Percentiles rank a stretch among this genome's conserved stretches.
These are phyloP conservation scores for Mucor racemosus DNA, from an alignment of 371 early-diverging fungal species.

Conservation along the genomic window DNA sequence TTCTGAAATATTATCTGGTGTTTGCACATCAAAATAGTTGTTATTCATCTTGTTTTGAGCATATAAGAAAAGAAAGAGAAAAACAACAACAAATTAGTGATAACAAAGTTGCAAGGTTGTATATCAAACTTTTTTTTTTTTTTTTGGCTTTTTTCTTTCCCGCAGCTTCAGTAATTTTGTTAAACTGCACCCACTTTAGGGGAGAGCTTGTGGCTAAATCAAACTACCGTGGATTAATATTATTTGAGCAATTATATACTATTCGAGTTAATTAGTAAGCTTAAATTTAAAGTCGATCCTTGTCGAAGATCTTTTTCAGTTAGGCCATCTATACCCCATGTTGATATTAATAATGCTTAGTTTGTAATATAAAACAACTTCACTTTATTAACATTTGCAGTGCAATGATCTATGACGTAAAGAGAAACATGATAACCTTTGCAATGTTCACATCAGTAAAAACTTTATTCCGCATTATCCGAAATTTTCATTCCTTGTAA, in stretches of 20 bases:
- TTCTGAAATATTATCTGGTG: slow-evolving; percentile 17
- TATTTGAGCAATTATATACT: neutral
- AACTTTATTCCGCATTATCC: too few species aligned
- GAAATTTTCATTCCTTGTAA: too few species aligned
- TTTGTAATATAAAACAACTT: too few species aligned
- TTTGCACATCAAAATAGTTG: slow-evolving; percentile 11
- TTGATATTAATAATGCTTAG: too few species aligned
- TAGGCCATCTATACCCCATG: too few species aligned
- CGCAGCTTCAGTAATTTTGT: neutral
- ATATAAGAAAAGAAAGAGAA: neutral
- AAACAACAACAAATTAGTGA: neutral
- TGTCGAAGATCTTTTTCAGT: neutral
- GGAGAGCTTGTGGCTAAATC: neutral
- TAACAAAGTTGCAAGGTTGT: neutral
- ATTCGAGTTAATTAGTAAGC: neutral
- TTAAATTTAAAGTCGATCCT: neutral
- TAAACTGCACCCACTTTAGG: neutral
- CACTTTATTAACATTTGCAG: too few species aligned
- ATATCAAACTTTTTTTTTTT: neutral
- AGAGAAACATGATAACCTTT: too few species aligned
- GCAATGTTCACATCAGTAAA: too few species aligned
- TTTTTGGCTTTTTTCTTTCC: neutral
- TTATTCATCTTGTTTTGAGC: neutral
- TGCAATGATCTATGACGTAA: too few species aligned
- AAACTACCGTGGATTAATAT: neutral